These are phyloP conservation scores for Eucalyptus urophylla DNA, from an alignment of 345 rosid genomes.

Conservation along the genomic window DNA sequence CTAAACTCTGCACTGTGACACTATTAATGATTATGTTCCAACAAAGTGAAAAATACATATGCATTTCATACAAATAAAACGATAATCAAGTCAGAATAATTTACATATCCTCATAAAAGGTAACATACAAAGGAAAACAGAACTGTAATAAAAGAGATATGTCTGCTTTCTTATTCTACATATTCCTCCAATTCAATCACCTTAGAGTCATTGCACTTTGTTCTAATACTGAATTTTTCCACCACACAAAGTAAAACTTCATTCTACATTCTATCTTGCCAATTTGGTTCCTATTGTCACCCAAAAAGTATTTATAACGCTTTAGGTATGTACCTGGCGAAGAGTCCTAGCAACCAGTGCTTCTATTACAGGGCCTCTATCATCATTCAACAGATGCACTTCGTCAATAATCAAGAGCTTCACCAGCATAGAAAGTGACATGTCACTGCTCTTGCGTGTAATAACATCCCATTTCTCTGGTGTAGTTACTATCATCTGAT, in stretches of 20 bases:
- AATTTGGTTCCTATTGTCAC: background rate
- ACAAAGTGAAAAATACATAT: background rate
- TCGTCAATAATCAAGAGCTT: slow-evolving; percentile 96
- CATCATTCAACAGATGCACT: slow-evolving; percentile 98
- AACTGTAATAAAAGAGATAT: background rate
- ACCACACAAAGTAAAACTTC: background rate
- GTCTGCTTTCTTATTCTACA: background rate
- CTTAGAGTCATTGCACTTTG: background rate
- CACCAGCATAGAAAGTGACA: slow-evolving; percentile 95
- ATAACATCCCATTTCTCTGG: slow-evolving; percentile 99
- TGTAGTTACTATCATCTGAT: slow-evolving; percentile 97
- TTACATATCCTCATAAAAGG: background rate
- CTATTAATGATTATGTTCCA: background rate
- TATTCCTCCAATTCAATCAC: background rate
- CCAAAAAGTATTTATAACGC: background rate
- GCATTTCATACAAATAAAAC: background rate
- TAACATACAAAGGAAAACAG: background rate
- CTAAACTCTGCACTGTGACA: background rate
- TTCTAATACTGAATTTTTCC: background rate
- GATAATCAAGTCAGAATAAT: background rate
- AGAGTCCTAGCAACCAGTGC: slow-evolving; percentile 97
- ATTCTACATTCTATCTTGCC: background rate
- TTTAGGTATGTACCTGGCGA: slow-evolving; percentile 60
- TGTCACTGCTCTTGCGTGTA: slow-evolving; percentile 98
- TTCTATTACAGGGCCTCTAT: slow-evolving; percentile 97